Conservation (phyloP, 225 moss, liverwort and hornwort genomes). For the Pleurozium schreberi region DNA sequence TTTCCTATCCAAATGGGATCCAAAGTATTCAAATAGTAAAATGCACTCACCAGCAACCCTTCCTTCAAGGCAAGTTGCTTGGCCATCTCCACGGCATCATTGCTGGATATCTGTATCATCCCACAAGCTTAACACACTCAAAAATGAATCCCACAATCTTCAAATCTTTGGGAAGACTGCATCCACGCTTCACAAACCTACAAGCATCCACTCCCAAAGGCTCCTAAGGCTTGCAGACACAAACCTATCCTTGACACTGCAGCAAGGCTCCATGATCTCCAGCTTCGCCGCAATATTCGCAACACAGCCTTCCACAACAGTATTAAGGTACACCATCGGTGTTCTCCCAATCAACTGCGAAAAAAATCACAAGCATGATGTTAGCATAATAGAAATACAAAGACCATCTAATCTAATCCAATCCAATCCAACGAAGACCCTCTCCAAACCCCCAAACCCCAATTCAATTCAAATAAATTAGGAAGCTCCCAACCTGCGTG, state of each 20-base stretch:
- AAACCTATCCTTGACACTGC: conserved; percentile 96
- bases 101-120: conserved; percentile 65
- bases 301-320: conserved; percentile 63
- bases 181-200: neutral
- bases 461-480: neutral
- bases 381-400: neutral
- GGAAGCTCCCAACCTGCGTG: conserved; percentile 19
- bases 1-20: neutral
- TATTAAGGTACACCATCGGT: conserved; percentile 94
- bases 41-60: conserved; percentile 68
- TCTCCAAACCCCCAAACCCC: neutral
- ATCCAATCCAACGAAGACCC: neutral
- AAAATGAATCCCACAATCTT: neutral
- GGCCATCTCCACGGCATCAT: conserved; percentile 94
- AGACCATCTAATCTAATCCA: neutral
- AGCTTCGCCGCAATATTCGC: conserved; percentile 93
- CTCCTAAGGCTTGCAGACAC: neutral
- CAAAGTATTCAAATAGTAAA: neutral
- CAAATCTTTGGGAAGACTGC: neutral
- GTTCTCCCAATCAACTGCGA: conserved; percentile 91
- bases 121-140: neutral
- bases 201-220: neutral
- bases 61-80: conserved; percentile 94
- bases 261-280: conserved; percentile 98
- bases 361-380: neutral